Percentiles rank a stretch among this genome's conserved stretches.
phyloP scores from a whole-genome alignment of 129 eudicot genomes.

The Artemisia tridentata region DNA sequence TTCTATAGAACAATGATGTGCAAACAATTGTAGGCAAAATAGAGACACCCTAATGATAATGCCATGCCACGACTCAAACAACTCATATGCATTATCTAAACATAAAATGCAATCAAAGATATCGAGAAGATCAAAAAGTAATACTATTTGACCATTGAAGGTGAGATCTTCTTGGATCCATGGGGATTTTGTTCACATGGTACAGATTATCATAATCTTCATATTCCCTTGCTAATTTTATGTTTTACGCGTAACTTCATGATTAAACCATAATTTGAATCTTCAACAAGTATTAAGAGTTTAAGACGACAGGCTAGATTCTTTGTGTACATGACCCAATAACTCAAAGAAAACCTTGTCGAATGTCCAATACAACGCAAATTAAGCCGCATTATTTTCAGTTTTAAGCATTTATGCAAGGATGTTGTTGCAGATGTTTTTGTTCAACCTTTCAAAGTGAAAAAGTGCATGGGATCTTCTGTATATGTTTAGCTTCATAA shows the following conservation, averaged over 20 bases:
- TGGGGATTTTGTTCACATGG: conserved; percentile 33
- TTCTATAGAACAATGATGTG: too few species aligned
- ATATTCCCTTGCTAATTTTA: conserved; percentile 14
- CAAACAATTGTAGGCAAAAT: background rate
- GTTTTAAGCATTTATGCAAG: too few species aligned
- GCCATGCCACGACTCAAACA: conserved; percentile 18
- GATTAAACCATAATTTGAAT: conserved; percentile 13
- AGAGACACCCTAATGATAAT: background rate
- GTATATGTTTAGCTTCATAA: too few species aligned
- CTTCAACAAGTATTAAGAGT: background rate
- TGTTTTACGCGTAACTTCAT: background rate
- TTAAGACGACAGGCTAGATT: background rate
- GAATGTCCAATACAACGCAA: too few species aligned
- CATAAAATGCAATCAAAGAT: conserved; percentile 20
- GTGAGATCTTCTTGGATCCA: conserved; percentile 37
- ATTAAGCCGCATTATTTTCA: too few species aligned
- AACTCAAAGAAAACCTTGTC: too few species aligned
- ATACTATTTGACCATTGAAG: conserved; percentile 32
- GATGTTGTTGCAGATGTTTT: too few species aligned
- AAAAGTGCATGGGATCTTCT: too few species aligned
- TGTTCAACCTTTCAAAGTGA: too few species aligned
- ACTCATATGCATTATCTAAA: conserved; percentile 31
- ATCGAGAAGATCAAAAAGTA: conserved; percentile 16
- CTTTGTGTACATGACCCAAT: too few species aligned
- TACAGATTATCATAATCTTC: conserved; percentile 20